Evolutionary conservation across 306 rosid genomes (phyloP), one percentile per base, ranked within the genome.

Genomic region (Notholithocarpus densiflorus): DNA sequence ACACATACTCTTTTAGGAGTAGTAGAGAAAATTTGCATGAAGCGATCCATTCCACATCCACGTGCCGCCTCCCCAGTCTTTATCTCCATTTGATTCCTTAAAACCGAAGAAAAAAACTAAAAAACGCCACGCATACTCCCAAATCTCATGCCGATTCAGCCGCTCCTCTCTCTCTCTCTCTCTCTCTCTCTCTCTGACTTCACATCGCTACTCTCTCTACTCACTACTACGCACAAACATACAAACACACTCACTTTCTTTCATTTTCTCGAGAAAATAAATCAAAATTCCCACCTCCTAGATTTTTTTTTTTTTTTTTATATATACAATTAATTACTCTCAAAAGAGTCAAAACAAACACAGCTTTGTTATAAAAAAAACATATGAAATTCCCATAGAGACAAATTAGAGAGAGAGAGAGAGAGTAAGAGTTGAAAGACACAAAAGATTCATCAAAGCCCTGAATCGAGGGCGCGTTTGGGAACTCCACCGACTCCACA

Each of bases 401-500:
- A 66, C 24, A 65, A 18, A 66, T 23, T 8, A 19, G 10, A 26
- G 69, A 62, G 43, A 51, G 3, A 13, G 59, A 4, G 20, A 21
- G 27, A 6, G 40, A 45, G 69, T 5, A 68, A 32, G 74, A 73
- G 53, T 52, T 14, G 40, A 53, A 56, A 4, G 12, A 6, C 53
- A 43, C 15, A 69, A 75, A 55, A 80, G 86, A 32, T 77, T 84
- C 76, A 76, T 62, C 83, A 34, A 81, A 78, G 29, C 83, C 82
- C 80, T 76, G 76, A 72, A 53, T 77, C 26, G 32, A 5, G 78
- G 32, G 43, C 61, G 51, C 75, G 62, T 77, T 89, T 43, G 21
- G 74, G 68, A 29, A 29, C 78, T 78, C 56, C 85, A 86, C 94
- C 87, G 87, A 84, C 87, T 81, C 84, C 40, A 34, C 40, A 20